Conservation (phyloP, 2,329 filamentous ascomycete genomes). For the Mariannaea elegans region DNA sequence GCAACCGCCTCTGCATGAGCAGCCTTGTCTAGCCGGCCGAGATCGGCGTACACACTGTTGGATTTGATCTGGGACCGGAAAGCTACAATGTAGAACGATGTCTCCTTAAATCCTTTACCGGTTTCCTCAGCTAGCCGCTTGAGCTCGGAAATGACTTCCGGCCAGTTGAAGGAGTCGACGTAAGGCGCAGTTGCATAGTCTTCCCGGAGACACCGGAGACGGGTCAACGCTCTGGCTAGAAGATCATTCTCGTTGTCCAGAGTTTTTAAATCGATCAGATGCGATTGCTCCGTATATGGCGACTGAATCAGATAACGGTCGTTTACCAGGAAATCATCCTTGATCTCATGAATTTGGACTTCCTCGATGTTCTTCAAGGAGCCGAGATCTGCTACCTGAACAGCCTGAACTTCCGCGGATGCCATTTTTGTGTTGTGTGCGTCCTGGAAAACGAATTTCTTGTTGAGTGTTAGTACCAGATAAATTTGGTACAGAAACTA, state of each 20-base stretch:
- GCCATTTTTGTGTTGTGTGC: conserved; percentile 38
- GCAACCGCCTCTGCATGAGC: conserved; percentile 82
- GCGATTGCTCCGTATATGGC: conserved; percentile 75
- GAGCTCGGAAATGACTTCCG: conserved; percentile 67
- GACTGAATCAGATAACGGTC: conserved; percentile 68
- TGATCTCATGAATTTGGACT: conserved; percentile 39
- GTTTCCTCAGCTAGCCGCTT: conserved; percentile 57
- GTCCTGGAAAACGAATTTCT: background rate
- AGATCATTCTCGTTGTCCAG: conserved; percentile 73
- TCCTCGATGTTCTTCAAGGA: conserved; percentile 38
- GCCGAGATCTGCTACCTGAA: conserved; percentile 35
- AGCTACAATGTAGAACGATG: conserved; percentile 82
- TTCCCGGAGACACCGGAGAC: conserved; percentile 66
- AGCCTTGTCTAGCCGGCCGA: conserved; percentile 78
- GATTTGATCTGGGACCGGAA: conserved; percentile 80
- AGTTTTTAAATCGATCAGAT: conserved; percentile 76
- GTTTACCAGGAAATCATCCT: conserved; percentile 22
- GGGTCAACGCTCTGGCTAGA: conserved; percentile 75
- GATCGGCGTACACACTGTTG: conserved; percentile 71
- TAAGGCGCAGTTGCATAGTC: conserved; percentile 85
- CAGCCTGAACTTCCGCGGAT: conserved; percentile 35
- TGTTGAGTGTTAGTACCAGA: background rate
- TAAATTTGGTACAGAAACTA: conserved; percentile 1
- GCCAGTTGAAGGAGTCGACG: conserved; percentile 80
- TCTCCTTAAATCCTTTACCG: conserved; percentile 64